Base-by-base conservation (phyloP, 208 protist genomes). In the Acanthamoeba lenticulata region DNA sequence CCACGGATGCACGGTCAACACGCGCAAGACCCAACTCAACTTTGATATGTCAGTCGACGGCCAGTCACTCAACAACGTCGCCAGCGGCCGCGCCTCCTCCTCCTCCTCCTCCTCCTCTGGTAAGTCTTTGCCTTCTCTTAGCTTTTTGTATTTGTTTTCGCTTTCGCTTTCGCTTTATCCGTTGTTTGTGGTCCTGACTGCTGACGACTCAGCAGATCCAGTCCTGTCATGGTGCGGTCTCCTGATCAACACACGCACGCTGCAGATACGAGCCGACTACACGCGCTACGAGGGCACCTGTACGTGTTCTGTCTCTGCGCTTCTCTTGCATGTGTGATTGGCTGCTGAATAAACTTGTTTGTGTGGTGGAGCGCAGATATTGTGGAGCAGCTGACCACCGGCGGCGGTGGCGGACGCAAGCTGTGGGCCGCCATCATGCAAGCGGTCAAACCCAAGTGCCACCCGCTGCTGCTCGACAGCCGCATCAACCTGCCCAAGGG, bases 1-100 rank as follows among this genome's bases (percentile, higher is more conserved):
- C 45, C 55, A 94, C 55, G 90, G 90, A 27, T 94, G 62, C 67
- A 77, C 45, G 0, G 24, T 94, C 45, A 94, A 94, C 90, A 94
- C 67, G 29, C 29, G 9, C 13, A 94, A 94, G 67, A 94, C 90
- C 29, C 62, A 67, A 29, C 9, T 83, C 60, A 94, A 94, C 72
- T 94, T 94, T 42, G 67, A 52, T 32, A 83, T 92, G 29, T 49
- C 42, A 21, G 62, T 92, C 27, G 62, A 92, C 27, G 86, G 86
- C 17, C 44, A 49, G 36, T 24, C 2, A 24, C 57, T 92, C 24
- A 40, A 94, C 67, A 60, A 77, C 49, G 29, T 94, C 65, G 42
- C 55, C 55, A 24, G 21, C 21, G 9, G 47, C 47, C 55, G n/a
- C 19, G 55, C 19, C 55, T 7, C 15, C 5, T 24, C 34, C 67